These are phyloP conservation scores for Alternaria arbusti DNA, from an alignment of 2,329 filamentous ascomycete species.

Conservation along the genomic window DNA sequence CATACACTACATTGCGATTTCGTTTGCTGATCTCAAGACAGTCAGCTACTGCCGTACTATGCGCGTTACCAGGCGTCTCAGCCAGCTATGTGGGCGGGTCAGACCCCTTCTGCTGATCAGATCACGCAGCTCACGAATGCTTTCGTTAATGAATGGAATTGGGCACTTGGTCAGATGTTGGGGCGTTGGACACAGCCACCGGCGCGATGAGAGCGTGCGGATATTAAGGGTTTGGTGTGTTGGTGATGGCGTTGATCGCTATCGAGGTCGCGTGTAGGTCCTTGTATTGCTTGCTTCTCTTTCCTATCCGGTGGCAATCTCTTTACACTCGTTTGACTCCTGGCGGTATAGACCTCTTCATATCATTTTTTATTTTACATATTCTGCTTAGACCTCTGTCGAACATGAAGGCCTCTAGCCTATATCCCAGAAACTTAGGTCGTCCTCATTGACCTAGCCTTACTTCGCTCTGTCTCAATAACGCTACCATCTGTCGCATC, in stretches of 20 bases:
- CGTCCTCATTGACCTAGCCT: no score
- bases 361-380: no score
- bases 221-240: neutral
- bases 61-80: conserved; percentile 66
- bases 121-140: conserved; percentile 65
- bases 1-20: neutral
- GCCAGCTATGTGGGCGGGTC: conserved; percentile 73
- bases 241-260: neutral
- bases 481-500: no score
- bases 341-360: neutral
- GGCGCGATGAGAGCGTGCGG: conserved; percentile 3
- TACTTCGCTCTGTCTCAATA: no score
- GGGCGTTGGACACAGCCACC: conserved; percentile 70
- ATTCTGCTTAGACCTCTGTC: neutral
- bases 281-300: neutral
- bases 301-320: neutral
- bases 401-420: neutral
- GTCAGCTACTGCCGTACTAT: conserved; percentile 66
- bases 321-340: neutral
- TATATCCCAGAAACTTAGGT: no score
- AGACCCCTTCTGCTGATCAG: conserved; percentile 62
- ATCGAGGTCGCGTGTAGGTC: neutral
- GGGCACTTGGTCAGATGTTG: conserved; percentile 69
- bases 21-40: conserved; percentile 38
- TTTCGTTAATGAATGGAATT: conserved; percentile 71